These are phyloP conservation scores for Spergularia bocconei DNA, from an alignment of 148 eudicot species.

Conservation along the genomic window DNA sequence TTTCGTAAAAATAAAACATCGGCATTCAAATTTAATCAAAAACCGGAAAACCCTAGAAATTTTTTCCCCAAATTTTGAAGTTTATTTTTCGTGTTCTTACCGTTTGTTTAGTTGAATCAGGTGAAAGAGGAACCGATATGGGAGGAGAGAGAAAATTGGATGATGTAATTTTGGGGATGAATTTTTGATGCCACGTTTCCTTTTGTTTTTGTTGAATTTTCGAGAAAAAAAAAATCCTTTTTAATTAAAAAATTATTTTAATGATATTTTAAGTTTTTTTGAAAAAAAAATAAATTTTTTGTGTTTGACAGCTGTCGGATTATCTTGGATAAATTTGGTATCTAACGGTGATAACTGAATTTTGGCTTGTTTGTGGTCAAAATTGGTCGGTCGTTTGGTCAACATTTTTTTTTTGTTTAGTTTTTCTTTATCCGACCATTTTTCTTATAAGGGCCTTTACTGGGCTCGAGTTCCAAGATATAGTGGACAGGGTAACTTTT, in stretches of 20 bases:
- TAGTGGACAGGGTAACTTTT: too few relatives aligned
- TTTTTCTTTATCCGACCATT: too few relatives aligned
- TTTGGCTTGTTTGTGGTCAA: background rate
- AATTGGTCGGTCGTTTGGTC: background rate
- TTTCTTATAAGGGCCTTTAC: too few relatives aligned
- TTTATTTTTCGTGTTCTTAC: slow-evolving; percentile 7
- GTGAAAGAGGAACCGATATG: too few relatives aligned
- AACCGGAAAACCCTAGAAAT: background rate
- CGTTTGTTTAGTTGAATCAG: slow-evolving; percentile 11
- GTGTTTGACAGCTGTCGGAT: slow-evolving; percentile 8
- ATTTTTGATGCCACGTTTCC: background rate
- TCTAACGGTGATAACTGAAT: slow-evolving; percentile 22
- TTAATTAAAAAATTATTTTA: background rate
- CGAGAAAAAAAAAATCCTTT: too few relatives aligned
- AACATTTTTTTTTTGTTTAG: too few relatives aligned
- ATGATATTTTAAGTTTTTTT: background rate
- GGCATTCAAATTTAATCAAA: background rate
- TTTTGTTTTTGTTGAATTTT: too few relatives aligned
- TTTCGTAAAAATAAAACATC: background rate
- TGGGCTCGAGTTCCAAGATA: background rate
- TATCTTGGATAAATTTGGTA: background rate
- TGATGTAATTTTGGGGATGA: background rate
- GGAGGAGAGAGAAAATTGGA: slow-evolving; percentile 24
- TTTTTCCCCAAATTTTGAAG: background rate
- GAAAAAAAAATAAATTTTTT: too few relatives aligned